A percentile compares a stretch with the other conserved stretches of the same genome.
phyloP scores from a whole-genome alignment of 306 rosid species.

The Pterocarpus macrocarpus region DNA sequence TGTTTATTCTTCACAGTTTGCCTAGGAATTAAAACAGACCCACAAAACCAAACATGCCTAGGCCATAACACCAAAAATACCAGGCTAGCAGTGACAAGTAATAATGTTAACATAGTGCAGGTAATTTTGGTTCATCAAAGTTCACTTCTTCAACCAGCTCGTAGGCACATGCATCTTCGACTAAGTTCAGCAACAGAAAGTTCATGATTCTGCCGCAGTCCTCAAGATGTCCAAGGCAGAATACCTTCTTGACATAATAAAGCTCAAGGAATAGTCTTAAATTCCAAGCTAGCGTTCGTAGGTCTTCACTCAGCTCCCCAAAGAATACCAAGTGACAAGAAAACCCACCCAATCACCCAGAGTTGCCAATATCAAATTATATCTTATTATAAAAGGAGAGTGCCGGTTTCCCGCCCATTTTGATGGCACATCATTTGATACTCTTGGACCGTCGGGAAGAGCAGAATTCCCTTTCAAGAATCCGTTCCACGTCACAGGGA shows the following conservation, averaged over 20 bases:
- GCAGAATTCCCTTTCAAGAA: neutral
- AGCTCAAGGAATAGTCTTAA: neutral
- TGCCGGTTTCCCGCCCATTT: too few relatives aligned
- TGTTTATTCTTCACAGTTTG: neutral
- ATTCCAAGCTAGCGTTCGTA: neutral
- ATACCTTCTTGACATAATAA: neutral
- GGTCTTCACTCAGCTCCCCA: neutral
- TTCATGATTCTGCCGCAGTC: neutral
- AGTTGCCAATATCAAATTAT: neutral
- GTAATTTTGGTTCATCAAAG: too few relatives aligned
- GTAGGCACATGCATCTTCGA: too few relatives aligned
- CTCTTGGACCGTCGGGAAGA: neutral
- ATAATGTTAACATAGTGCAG: too few relatives aligned
- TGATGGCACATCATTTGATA: neutral
- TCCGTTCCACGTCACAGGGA: neutral
- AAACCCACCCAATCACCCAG: neutral
- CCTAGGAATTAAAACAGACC: neutral
- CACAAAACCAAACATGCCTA: neutral
- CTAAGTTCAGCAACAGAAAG: neutral
- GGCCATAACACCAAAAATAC: too few relatives aligned
- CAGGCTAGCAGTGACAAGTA: too few relatives aligned
- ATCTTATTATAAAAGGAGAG: too few relatives aligned
- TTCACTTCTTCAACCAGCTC: too few relatives aligned
- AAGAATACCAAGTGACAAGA: neutral
- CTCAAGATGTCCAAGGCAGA: neutral